Evolutionary conservation across 108 stramenopile species (phyloP).

Genomic region (Cyclotella choctawhatcheeana): DNA sequence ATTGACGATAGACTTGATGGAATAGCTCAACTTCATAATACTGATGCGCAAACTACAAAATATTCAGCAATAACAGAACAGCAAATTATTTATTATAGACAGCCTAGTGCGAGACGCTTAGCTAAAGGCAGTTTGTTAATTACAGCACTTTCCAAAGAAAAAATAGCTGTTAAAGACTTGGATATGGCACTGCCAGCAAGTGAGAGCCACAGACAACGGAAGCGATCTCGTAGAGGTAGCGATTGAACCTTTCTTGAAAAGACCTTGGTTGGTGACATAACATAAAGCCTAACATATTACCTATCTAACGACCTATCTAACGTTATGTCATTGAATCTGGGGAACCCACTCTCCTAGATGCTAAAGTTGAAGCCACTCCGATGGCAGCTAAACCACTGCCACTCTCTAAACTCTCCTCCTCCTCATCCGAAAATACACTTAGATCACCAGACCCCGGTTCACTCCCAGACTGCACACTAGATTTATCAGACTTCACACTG

Average conservation of each 20-base stretch:
- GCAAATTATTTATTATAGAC: constrained; percentile 27
- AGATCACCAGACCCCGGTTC: no score
- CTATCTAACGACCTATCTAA: no score
- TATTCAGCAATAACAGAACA: constrained; percentile 23
- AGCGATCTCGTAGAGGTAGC: constrained; percentile 26
- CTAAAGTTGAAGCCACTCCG: constrained; percentile 2
- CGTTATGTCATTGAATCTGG: background rate
- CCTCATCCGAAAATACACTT: constrained; percentile 1
- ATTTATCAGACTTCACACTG: no score
- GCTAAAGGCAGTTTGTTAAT: constrained; percentile 23
- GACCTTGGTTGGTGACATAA: no score
- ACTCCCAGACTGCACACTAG: no score
- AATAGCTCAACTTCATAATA: constrained; percentile 9
- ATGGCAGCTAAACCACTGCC: constrained; percentile 9
- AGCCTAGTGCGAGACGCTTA: constrained; percentile 48
- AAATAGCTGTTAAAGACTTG: constrained; percentile 48
- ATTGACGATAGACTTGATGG: constrained; percentile 46
- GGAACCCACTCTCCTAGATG: background rate
- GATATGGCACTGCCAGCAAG: constrained; percentile 47
- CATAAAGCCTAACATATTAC: no score
- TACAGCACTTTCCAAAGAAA: constrained; percentile 40
- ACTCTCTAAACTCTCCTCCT: constrained; percentile 3
- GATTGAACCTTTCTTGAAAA: background rate
- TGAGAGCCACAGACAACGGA: constrained; percentile 16
- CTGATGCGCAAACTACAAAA: constrained; percentile 1